Evolutionary conservation across 768 basidiomycete genomes (phyloP), one percentile per base, ranked within the genome.

Genomic region (Lactarius vividus): DNA sequence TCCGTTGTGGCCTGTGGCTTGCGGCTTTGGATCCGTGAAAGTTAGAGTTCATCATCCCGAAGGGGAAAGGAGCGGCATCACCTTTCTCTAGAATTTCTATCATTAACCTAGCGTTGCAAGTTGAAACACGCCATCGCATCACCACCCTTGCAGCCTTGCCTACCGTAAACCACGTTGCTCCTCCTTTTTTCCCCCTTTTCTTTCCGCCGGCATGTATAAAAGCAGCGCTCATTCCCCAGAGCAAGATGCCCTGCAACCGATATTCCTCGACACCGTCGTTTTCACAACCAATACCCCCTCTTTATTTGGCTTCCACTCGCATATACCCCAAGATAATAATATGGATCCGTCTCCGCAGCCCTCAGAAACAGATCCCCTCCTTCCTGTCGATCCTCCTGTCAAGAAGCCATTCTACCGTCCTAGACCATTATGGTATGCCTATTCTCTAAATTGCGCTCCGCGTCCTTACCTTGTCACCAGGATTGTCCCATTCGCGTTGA

Each of bases 401-500:
- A 79, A 77, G 74, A 83, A 83, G 67, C 79, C 82, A 1, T 83
- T 82, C 73, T 83, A 82, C 66, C 80, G 83, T 59, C 77, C 82
- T 2, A 75, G 82, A 44, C 83, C 83, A 44, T 68, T 83, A 67
- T 83, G 83, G 82, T 81, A 71, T 61, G 68, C 63, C 5, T 23
- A 35, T 26, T n/a, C 31, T 37, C 23, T 4, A 26, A 52, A 18
- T 8, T 28, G 49, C 52, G 2, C 37, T 37, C 39, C 52, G 10
- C 37, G 16, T 44, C 15, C 20, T 23, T 56, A 28, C 52, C 33
- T 46, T 62, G 10, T 52, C 16, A 15, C 37, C 66, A 91, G 90
- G 89, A 78, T 91, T 49, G 85, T 89, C 54, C 90, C 91, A 3
- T 85, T 91, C 52, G 86, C 86, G 6, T 75, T 92, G 44, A 75